Evolutionary conservation across 352 stramenopile species (phyloP).

Genomic region (Phytophthora syringae): DNA sequence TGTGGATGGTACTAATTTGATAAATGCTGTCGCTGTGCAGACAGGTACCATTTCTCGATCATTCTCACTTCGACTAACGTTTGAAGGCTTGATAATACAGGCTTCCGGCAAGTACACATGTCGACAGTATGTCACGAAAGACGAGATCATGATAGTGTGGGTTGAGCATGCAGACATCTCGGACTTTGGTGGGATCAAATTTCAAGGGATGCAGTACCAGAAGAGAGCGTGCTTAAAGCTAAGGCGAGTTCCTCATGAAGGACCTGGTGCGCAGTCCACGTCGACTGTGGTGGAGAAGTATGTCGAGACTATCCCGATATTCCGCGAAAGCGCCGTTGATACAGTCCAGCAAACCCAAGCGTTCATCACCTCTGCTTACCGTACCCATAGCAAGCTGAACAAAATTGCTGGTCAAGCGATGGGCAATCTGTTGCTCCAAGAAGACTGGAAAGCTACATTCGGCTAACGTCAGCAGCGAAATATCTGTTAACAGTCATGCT

Average conservation of each 20-base stretch:
- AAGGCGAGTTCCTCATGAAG: conserved; percentile 3
- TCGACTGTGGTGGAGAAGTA: conserved; percentile 48
- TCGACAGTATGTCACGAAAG: conserved; percentile 34
- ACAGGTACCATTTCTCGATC: conserved; percentile 5
- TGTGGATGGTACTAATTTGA: background rate
- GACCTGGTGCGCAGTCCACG: background rate
- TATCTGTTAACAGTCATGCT: background rate
- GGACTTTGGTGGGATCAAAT: conserved; percentile 31
- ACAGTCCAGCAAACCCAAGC: background rate
- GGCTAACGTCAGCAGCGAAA: background rate
- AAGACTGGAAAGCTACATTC: conserved; percentile 43
- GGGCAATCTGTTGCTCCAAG: background rate
- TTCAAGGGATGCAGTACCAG: conserved; percentile 40
- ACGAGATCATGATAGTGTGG: conserved; percentile 42
- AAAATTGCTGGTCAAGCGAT: conserved; percentile 11
- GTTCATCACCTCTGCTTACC: background rate
- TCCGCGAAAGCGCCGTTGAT: conserved; percentile 39
- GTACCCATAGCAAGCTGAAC: background rate
- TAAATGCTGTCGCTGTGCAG: conserved; percentile 1
- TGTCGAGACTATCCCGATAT: conserved; percentile 46
- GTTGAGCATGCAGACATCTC: conserved; percentile 37
- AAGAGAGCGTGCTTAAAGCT: conserved; percentile 32
- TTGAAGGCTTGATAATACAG: conserved; percentile 27
- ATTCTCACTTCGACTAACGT: conserved; percentile 12
- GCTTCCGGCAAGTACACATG: conserved; percentile 46